phyloP scores from a whole-genome alignment of 2,329 filamentous ascomycete species.

The Venturia aucupariae region DNA sequence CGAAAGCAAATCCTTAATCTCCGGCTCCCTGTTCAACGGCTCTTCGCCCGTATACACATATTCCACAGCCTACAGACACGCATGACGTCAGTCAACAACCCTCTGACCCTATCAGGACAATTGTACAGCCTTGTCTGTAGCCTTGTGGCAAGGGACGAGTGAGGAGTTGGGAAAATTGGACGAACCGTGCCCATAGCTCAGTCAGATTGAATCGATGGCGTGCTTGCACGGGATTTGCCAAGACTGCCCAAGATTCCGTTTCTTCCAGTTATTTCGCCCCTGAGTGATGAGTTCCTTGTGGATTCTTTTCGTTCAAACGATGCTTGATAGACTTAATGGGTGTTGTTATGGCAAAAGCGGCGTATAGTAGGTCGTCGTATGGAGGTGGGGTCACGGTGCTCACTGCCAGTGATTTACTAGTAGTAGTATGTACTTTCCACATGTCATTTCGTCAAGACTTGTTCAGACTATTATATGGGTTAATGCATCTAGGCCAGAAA shows the following conservation, averaged over 20 bases:
- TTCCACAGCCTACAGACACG: not conserved
- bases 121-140: not conserved
- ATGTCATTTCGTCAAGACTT: not conserved
- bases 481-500: not conserved
- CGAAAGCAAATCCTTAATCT: constrained; percentile 34
- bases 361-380: not conserved
- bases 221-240: constrained; percentile 8
- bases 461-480: not conserved
- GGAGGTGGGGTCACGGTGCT: constrained; percentile 5
- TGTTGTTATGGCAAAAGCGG: not conserved
- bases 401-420: not conserved
- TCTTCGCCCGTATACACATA: constrained; percentile 34
- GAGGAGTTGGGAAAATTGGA: not conserved
- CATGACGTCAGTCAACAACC: not conserved
- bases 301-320: not conserved
- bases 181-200: constrained; percentile 7
- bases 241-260: not conserved
- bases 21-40: constrained; percentile 41
- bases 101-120: not conserved
- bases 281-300: not conserved
- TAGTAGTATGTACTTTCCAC: not conserved
- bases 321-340: not conserved
- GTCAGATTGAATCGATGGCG: constrained; percentile 1
- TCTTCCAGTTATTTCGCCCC: not conserved
- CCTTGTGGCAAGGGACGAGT: not conserved